Conservation (phyloP, 169 alveolate genomes). For the Amoebophrya sp. region DNA sequence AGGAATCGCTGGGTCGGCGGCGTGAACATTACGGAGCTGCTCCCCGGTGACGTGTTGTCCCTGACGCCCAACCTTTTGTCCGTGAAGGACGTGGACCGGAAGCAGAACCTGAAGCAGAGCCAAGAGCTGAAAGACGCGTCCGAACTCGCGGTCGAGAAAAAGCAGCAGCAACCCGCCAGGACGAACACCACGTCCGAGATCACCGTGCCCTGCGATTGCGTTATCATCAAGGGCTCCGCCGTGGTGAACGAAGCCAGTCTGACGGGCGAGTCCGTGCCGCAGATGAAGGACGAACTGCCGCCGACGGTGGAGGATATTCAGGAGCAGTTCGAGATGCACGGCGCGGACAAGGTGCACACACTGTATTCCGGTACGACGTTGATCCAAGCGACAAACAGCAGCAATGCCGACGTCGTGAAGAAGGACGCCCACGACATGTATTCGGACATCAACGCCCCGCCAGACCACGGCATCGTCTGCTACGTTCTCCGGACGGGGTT, state of each 20-base stretch:
- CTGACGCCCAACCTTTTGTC: neutral
- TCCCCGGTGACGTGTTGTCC: neutral
- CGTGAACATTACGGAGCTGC: slow-evolving; percentile 9
- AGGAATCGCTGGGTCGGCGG: slow-evolving; percentile 5
- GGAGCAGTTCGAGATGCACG: slow-evolving; percentile 43
- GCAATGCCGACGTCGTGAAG: neutral
- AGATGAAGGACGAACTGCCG: slow-evolving; percentile 60
- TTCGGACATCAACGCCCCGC: neutral
- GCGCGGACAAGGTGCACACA: slow-evolving; percentile 65
- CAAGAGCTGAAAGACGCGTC: too few species aligned
- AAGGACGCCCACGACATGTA: neutral
- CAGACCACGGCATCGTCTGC: slow-evolving; percentile 36
- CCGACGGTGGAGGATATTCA: slow-evolving; percentile 33
- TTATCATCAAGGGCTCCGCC: slow-evolving; percentile 42
- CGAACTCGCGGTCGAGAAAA: too few species aligned
- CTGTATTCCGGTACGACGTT: slow-evolving; percentile 69
- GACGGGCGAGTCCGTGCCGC: slow-evolving; percentile 65
- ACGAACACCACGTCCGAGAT: neutral
- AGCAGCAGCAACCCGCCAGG: neutral
- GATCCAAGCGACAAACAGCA: slow-evolving; percentile 42
- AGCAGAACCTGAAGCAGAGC: too few species aligned
- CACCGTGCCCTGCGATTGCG: slow-evolving; percentile 42
- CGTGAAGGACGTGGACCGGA: neutral
- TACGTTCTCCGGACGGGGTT: slow-evolving; percentile 48
- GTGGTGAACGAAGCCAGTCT: slow-evolving; percentile 65